phyloP scores from a whole-genome alignment of 768 basidiomycete genomes.

The Macrolepiota fuliginosa region DNA sequence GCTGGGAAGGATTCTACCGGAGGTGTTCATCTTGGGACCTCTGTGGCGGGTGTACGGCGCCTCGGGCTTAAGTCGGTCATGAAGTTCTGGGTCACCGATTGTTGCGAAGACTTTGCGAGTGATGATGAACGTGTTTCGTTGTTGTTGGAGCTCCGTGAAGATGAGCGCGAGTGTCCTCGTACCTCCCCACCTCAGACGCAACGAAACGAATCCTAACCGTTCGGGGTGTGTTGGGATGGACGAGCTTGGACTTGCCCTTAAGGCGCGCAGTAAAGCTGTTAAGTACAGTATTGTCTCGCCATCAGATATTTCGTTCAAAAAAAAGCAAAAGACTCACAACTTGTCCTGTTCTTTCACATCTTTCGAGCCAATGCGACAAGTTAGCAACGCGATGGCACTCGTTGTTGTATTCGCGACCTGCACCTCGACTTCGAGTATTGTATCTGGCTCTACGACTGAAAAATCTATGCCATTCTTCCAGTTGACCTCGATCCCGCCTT shows the following conservation, averaged over 20 bases:
- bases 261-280: slow-evolving; percentile 31
- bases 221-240: slow-evolving; percentile 23
- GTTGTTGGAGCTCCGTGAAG: slow-evolving; percentile 34
- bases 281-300: background rate
- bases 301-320: background rate
- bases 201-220: slow-evolving; percentile 29
- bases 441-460: slow-evolving; percentile 37
- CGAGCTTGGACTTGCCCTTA: slow-evolving; percentile 27
- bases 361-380: slow-evolving; percentile 22
- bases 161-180: slow-evolving; percentile 47
- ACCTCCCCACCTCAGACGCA: slow-evolving; percentile 39
- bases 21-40: slow-evolving; percentile 22
- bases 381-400: slow-evolving; percentile 19
- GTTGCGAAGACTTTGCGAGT: slow-evolving; percentile 42
- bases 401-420: slow-evolving; percentile 23
- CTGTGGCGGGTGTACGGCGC: slow-evolving; percentile 38
- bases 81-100: slow-evolving; percentile 48
- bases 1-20: slow-evolving; percentile 30
- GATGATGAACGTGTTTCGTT: slow-evolving; percentile 44
- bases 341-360: slow-evolving; percentile 20
- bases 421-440: slow-evolving; percentile 25
- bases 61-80: slow-evolving; percentile 43
- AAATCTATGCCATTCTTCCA: slow-evolving; percentile 42
- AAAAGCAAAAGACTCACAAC: slow-evolving; percentile 20
- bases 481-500: slow-evolving; percentile 41